A percentile compares a stretch with the other conserved stretches of the same genome.
Evolutionary conservation across 768 basidiomycete genomes (phyloP).

Genomic region (Mycena capillaripes): DNA sequence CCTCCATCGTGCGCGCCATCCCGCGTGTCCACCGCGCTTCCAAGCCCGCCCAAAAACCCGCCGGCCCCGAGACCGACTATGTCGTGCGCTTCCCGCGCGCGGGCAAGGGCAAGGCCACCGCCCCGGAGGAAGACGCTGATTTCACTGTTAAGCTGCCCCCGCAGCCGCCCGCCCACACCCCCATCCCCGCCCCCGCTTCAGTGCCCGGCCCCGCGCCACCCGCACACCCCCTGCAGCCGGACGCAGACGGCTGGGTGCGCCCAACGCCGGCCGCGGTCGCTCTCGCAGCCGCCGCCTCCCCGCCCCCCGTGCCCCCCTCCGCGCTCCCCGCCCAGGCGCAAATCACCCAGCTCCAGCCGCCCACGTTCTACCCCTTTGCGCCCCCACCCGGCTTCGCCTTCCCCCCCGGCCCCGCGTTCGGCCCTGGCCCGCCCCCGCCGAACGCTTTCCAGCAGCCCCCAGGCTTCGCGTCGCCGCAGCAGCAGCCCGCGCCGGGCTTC

Average conservation of each 20-base stretch:
- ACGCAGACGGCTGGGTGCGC: constrained; percentile 37
- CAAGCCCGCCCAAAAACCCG: constrained; percentile 36
- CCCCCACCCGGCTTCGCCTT: constrained; percentile 13
- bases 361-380: constrained; percentile 20
- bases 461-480: not conserved
- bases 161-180: not conserved
- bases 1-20: constrained; percentile 59
- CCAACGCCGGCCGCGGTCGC: constrained; percentile 28
- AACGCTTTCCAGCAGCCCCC: not conserved
- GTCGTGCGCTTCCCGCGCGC: constrained; percentile 31
- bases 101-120: constrained; percentile 15
- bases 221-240: constrained; percentile 26
- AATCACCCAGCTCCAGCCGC: not conserved
- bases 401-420: not conserved
- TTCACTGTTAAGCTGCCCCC: constrained; percentile 29
- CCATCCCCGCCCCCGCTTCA: not conserved
- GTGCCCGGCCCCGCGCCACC: not conserved
- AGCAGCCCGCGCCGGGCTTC: constrained; percentile 11
- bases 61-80: constrained; percentile 22
- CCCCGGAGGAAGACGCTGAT: constrained; percentile 4
- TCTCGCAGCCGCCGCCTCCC: constrained; percentile 24
- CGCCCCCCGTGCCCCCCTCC: constrained; percentile 8
- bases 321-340: constrained; percentile 5
- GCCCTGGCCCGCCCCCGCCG: not conserved
- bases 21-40: constrained; percentile 27